Evolutionary conservation across 768 basidiomycete genomes (phyloP).

Genomic region (Suillus variegatus): DNA sequence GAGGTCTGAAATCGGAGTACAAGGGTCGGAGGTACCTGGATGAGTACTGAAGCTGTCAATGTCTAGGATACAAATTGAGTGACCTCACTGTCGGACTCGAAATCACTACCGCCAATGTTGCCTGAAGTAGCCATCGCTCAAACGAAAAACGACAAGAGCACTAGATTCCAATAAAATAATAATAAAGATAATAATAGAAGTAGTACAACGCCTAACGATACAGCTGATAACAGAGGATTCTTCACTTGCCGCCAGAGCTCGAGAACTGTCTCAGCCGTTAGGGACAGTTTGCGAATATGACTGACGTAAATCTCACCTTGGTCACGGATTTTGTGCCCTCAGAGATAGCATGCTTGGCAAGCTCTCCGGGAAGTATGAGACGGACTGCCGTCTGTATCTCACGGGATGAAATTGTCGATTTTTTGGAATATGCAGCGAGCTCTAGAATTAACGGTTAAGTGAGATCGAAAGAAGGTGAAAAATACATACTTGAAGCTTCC

Average conservation of each 20-base stretch:
- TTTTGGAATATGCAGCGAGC: constrained; percentile 96
- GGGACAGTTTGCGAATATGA: neutral
- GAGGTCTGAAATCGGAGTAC: neutral
- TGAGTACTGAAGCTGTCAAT: neutral
- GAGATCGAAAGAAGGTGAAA: constrained; percentile 3
- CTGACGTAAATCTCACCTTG: constrained; percentile 48
- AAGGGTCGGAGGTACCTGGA: neutral
- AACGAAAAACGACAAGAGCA: neutral
- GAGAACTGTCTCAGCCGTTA: constrained; percentile 56
- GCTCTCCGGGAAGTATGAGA: constrained; percentile 94
- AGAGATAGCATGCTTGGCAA: constrained; percentile 73
- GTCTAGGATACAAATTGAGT: neutral
- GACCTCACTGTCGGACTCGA: neutral
- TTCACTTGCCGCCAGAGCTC: constrained; percentile 68
- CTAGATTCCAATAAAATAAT: neutral
- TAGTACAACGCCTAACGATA: constrained; percentile 29
- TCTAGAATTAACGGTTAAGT: constrained; percentile 45
- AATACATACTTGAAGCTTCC: constrained; percentile 79
- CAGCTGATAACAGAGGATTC: constrained; percentile 16
- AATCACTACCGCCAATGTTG: no score
- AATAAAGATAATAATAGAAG: neutral
- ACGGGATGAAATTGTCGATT: constrained; percentile 97
- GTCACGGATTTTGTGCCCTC: constrained; percentile 95
- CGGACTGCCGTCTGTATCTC: constrained; percentile 98
- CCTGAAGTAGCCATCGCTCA: neutral